phyloP scores from a whole-genome alignment of 169 alveolate species.

The Babesia gibsoni region DNA sequence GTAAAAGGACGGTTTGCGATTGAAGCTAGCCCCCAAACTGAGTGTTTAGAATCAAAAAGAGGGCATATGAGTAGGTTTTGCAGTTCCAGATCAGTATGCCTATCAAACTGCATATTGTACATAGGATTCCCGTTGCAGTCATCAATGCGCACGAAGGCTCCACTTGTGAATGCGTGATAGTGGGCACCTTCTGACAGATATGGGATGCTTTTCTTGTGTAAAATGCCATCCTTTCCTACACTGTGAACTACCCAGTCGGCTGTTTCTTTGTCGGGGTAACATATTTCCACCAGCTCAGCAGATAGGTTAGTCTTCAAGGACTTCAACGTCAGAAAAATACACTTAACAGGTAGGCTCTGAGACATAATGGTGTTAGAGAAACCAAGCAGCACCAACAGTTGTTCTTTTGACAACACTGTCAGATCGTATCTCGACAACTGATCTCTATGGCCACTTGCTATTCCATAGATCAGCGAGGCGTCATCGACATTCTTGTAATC shows the following conservation, averaged over 20 bases:
- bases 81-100: constrained; percentile 48
- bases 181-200: constrained; percentile 16
- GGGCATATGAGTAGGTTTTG: constrained; percentile 49
- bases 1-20: constrained; percentile 17
- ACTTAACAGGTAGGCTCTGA: constrained; percentile 54
- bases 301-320: constrained; percentile 29
- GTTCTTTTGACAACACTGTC: constrained; percentile 39
- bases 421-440: constrained; percentile 24
- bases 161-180: constrained; percentile 20
- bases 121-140: constrained; percentile 4
- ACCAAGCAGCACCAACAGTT: constrained; percentile 40
- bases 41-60: constrained; percentile 30
- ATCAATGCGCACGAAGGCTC: constrained; percentile 25
- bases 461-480: too few species aligned
- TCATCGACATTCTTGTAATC: too few species aligned
- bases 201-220: constrained; percentile 49
- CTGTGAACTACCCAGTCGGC: constrained; percentile 31
- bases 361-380: constrained; percentile 48
- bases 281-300: constrained; percentile 48
- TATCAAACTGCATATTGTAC: constrained; percentile 15
- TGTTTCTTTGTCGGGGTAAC: constrained; percentile 53
- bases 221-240: constrained; percentile 50
- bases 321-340: constrained; percentile 47
- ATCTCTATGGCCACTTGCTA: not conserved
- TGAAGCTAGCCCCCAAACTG: constrained; percentile 59